Evolutionary conservation across 2,329 filamentous ascomycete species (phyloP), one percentile per base, ranked within the genome.

Genomic region (Sporothrix schenckii): DNA sequence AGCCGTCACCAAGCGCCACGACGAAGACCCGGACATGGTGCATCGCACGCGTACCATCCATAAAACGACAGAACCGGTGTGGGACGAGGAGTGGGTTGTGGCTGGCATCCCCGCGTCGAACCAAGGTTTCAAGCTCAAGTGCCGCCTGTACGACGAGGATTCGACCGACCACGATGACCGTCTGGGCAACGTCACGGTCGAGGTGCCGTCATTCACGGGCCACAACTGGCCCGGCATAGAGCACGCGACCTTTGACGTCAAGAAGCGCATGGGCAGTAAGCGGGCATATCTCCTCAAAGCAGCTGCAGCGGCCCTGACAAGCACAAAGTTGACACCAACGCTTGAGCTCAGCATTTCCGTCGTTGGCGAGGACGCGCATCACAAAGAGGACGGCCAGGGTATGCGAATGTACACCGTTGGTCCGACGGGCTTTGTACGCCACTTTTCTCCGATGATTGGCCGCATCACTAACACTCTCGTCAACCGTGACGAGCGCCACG

Each of bases 131-230:
- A 86, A 85, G 70, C 85, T 98, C 75, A 97, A 97, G 78, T 93
- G 92, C 72, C 87, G 92, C 68, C 81, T 98, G 21, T 96, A 94
- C 80, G 94, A 98, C 76, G 94, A 98, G 79, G 94, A 98, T 80
- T 88, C 89, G 47, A 88, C 90, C 1, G 92, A 97, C 78, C 88
- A 91, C 74, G 91, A 98, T 77, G 94, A 98, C 80, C 86, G 92
- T 34, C 85, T 98, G 24, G 94, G 94, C 13, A 96, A 95, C 76
- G 92, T 92, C 3, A 93, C 93, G 61, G 82, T 97, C 69, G 80
- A 86, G 21, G 87, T 91, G 0, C 80, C 84, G 13, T 77, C 80
- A 1, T 77, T 97, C 7, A 83, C 82, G 21, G 58, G 58, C 63
- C 87, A 91, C 54, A 79, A 84, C 52, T 96, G 92, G 92, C 75